Evolutionary conservation across 1,284 basidiomycete genomes (phyloP), one percentile per base, ranked within the genome.

Genomic region (Sporisorium sorghi): DNA sequence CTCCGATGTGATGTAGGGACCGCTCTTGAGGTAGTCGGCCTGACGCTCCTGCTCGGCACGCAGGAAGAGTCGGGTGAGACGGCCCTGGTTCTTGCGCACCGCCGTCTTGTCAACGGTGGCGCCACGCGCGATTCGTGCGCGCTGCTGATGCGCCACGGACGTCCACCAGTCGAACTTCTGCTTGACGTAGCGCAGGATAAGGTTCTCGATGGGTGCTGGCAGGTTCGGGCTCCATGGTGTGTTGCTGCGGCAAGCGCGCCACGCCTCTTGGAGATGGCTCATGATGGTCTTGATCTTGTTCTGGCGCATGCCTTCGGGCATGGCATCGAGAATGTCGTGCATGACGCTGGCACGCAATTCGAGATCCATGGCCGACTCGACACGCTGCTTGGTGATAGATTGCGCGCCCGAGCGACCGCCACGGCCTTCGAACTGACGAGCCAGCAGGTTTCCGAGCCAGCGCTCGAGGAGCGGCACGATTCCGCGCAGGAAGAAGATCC

Each of bases 61-160:
- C 58, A 71, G 59, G 32, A 57, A 87, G 87, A 84, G 77, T 88
- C 93, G 91, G 66, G 93, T 94, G 44, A 95, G 88, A 81, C 93
- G 91, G 65, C 93, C 93, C 42, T 94, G 87, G 83, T 97, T 97
- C 89, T 96, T 96, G 88, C 94, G 94, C 17, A 94, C 92, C 39
- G 99, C 97, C 8, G 97, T 97, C 87, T 99, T 99, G 87, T 99
- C 97, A 73, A 99, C 97, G 0, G 97, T 99, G 3, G 97, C 97
- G 74, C 97, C 94, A 77, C 94, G 92, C 53, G 93, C 90, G 68
- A 95, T 95, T 87, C 93, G 93, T 83, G 94, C 94, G 65, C 95
- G 93, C 79, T 94, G 94, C 85, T 94, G 94, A 83, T 95, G 93
- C 15, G 90, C 92, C 69, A 89, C 93, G 86, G 93, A 97, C 76